Conservation (phyloP, 2,329 filamentous ascomycete genomes). For the Blumeriella jaapii region DNA sequence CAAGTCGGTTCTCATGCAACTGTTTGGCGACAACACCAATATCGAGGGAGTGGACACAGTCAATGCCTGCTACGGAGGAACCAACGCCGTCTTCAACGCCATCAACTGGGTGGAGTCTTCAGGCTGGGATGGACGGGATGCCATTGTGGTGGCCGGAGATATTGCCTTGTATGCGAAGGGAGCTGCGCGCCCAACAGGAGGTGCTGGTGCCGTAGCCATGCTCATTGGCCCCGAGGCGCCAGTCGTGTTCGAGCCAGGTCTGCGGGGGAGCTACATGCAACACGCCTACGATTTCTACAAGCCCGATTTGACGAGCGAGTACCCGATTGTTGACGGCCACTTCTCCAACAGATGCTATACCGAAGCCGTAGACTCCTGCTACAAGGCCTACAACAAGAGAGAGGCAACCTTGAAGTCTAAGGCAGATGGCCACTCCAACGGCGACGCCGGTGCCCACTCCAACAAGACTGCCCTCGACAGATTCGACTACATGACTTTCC, state of each 20-base stretch:
- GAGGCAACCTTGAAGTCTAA: slow-evolving; percentile 47
- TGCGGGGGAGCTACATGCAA: slow-evolving; percentile 70
- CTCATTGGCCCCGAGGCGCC: slow-evolving; percentile 69
- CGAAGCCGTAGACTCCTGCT: slow-evolving; percentile 68
- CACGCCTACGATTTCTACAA: slow-evolving; percentile 89
- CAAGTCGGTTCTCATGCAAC: slow-evolving; percentile 80
- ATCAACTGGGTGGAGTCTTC: slow-evolving; percentile 83
- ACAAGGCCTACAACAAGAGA: slow-evolving; percentile 68
- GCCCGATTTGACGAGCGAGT: slow-evolving; percentile 78
- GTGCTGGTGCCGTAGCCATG: slow-evolving; percentile 69
- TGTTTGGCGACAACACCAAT: slow-evolving; percentile 75
- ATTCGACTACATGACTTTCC: slow-evolving; percentile 77
- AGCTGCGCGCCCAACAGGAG: slow-evolving; percentile 68
- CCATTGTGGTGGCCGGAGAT: slow-evolving; percentile 68
- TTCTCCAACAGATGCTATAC: slow-evolving; percentile 76
- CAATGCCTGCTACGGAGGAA: slow-evolving; percentile 81
- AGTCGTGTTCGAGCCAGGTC: slow-evolving; percentile 64
- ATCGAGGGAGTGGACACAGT: slow-evolving; percentile 74
- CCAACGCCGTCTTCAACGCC: slow-evolving; percentile 73
- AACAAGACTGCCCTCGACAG: slow-evolving; percentile 59
- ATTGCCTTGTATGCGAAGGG: slow-evolving; percentile 82
- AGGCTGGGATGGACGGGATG: slow-evolving; percentile 74
- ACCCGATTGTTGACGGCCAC: slow-evolving; percentile 75
- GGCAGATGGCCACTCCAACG: slow-evolving; percentile 42
- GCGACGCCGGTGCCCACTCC: slow-evolving; percentile 32